Percentiles rank a stretch among this genome's conserved stretches.
Conservation (phyloP, 176 grass and related monocot genomes). For the Leersia perrieri region DNA sequence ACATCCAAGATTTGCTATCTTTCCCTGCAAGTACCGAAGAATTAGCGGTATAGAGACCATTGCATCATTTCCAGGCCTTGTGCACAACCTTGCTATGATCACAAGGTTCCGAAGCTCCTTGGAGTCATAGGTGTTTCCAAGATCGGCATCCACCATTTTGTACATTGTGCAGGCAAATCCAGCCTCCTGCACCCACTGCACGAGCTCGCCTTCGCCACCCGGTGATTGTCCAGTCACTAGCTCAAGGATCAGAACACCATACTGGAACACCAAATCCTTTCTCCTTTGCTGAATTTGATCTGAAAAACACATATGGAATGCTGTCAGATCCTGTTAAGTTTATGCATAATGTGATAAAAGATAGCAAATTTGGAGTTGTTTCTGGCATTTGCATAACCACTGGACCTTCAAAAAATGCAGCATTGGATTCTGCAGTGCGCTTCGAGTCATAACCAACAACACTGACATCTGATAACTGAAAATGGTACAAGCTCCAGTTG, state of each 20-base stretch:
- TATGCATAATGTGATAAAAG: not conserved
- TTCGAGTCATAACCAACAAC: constrained; percentile 27
- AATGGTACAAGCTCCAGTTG: not conserved
- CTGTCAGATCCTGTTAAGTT: not conserved
- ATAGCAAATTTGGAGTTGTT: not conserved
- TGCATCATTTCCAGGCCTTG: constrained; percentile 38
- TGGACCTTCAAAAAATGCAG: constrained; percentile 48
- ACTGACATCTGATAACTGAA: constrained; percentile 71
- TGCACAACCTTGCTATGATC: constrained; percentile 77
- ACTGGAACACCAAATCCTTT: constrained; percentile 68
- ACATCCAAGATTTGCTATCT: constrained; percentile 20
- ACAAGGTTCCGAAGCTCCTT: constrained; percentile 78
- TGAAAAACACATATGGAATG: constrained; percentile 17
- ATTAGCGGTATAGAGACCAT: constrained; percentile 67
- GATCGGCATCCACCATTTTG: constrained; percentile 94
- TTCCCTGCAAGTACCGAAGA: constrained; percentile 77
- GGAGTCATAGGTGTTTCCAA: constrained; percentile 70
- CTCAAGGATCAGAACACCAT: constrained; percentile 88
- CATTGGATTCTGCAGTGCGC: constrained; percentile 1
- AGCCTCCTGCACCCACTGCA: constrained; percentile 84
- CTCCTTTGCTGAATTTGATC: constrained; percentile 59
- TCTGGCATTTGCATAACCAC: not conserved
- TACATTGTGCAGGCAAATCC: constrained; percentile 59
- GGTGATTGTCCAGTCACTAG: constrained; percentile 87
- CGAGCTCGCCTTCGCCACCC: constrained; percentile 65